Evolutionary conservation across 2,329 filamentous ascomycete species (phyloP).

Genomic region (Hirsutella minnesotensis): DNA sequence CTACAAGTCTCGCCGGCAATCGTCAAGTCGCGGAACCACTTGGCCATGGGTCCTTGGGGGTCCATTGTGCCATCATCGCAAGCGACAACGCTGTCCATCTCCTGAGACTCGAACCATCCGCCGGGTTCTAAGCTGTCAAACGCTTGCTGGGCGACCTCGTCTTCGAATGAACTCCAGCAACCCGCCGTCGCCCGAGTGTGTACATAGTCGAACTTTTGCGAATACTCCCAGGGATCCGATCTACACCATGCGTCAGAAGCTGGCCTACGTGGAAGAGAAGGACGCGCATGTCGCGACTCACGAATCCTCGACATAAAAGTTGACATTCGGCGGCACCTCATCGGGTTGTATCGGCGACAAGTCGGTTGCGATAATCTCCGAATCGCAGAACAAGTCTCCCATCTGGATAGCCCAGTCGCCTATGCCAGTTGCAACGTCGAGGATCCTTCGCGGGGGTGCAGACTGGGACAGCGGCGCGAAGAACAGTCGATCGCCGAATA

Average conservation of each 20-base stretch:
- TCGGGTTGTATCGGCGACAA: conserved; percentile 56
- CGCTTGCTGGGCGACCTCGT: conserved; percentile 38
- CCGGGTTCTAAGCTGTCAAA: conserved; percentile 37
- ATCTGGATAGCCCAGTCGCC: conserved; percentile 57
- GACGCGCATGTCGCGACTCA: conserved; percentile 10
- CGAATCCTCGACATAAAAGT: conserved; percentile 61
- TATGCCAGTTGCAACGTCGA: conserved; percentile 33
- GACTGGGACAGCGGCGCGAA: conserved; percentile 28
- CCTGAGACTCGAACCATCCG: conserved; percentile 44
- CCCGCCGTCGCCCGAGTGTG: conserved; percentile 38
- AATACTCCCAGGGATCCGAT: conserved; percentile 37
- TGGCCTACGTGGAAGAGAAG: neutral
- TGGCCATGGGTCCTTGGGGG: conserved; percentile 22
- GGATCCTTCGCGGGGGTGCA: conserved; percentile 22
- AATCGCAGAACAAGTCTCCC: conserved; percentile 46
- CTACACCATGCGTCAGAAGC: conserved; percentile 13
- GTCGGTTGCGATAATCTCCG: conserved; percentile 51
- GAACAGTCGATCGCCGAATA: conserved; percentile 27
- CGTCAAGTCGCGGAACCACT: conserved; percentile 28
- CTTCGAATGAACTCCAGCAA: conserved; percentile 36
- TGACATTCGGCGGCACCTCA: conserved; percentile 58
- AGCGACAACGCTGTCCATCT: conserved; percentile 23
- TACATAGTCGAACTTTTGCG: conserved; percentile 43
- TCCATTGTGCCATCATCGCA: conserved; percentile 35
- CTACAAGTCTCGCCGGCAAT: conserved; percentile 23